These are phyloP conservation scores for Artemisia tridentata DNA, from an alignment of 129 eudicot genomes.

Conservation along the genomic window DNA sequence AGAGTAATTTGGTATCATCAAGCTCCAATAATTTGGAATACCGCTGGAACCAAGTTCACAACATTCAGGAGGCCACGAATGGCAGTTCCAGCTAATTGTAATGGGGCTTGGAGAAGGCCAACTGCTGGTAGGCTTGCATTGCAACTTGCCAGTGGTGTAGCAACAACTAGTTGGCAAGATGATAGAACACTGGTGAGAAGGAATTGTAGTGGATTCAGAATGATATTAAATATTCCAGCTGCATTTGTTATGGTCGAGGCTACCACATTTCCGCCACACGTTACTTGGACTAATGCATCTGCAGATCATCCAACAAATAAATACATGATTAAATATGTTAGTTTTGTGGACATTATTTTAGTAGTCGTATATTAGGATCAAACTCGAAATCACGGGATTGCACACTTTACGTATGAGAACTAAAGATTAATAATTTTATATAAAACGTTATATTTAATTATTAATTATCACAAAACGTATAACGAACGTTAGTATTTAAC, in stretches of 20 bases:
- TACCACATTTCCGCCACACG: slow-evolving; percentile 36
- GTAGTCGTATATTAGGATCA: too few species aligned
- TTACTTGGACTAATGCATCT: slow-evolving; percentile 31
- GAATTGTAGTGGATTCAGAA: slow-evolving; percentile 17
- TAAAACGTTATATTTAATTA: too few species aligned
- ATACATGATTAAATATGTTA: background rate
- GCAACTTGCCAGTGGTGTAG: slow-evolving; percentile 30
- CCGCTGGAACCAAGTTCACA: background rate
- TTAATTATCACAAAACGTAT: too few species aligned
- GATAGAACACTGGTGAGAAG: slow-evolving; percentile 18
- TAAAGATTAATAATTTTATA: too few species aligned
- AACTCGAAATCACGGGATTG: too few species aligned
- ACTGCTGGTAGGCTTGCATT: slow-evolving; percentile 25
- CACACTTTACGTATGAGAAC: too few species aligned
- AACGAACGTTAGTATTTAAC: too few species aligned
- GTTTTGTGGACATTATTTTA: too few species aligned
- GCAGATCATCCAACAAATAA: background rate
- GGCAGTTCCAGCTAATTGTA: background rate
- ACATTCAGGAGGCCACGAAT: background rate
- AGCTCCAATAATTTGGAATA: background rate
- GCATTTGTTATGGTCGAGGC: slow-evolving; percentile 22
- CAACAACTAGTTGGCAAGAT: slow-evolving; percentile 27
- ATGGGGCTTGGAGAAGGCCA: slow-evolving; percentile 24
- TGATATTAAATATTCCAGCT: slow-evolving; percentile 13
- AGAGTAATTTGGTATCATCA: background rate